Evolutionary conservation across 768 basidiomycete species (phyloP).

Genomic region (Cystofilobasidium capitatum): DNA sequence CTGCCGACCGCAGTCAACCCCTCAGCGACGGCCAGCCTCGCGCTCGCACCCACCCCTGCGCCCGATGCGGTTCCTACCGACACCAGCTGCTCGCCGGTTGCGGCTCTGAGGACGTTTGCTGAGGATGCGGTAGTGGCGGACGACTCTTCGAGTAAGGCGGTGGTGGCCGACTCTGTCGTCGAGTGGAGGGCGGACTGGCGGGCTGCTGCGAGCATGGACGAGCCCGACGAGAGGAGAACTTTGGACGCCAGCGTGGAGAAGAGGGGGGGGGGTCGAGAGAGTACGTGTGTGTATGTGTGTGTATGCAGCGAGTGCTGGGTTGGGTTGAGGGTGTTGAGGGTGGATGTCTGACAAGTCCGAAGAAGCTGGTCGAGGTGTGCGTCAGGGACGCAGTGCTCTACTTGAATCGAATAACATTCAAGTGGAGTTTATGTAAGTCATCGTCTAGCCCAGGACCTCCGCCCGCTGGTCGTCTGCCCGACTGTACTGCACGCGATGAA

Average conservation of each 20-base stretch:
- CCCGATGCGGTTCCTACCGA: background rate
- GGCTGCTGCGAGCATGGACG: background rate
- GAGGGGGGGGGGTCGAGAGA: too few species aligned
- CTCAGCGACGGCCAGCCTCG: background rate
- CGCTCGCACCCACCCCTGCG: background rate
- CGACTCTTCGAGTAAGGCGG: background rate
- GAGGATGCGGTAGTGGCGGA: background rate
- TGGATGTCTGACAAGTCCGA: too few species aligned
- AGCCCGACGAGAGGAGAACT: background rate
- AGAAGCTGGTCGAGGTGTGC: too few species aligned
- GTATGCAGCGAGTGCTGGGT: too few species aligned
- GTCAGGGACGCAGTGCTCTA: too few species aligned
- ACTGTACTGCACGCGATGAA: constrained; percentile 17
- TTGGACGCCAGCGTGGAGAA: background rate
- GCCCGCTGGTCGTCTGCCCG: too few species aligned
- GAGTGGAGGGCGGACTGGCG: background rate
- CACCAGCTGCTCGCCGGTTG: background rate
- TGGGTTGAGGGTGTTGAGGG: too few species aligned
- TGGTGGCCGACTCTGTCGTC: background rate
- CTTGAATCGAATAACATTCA: too few species aligned
- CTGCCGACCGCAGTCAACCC: background rate
- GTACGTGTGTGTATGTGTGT: too few species aligned
- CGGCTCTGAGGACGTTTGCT: background rate
- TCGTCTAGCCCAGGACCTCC: too few species aligned
- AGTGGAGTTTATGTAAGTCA: too few species aligned